Evolutionary conservation across 345 rosid species (phyloP).

Genomic region (Salix brachista): DNA sequence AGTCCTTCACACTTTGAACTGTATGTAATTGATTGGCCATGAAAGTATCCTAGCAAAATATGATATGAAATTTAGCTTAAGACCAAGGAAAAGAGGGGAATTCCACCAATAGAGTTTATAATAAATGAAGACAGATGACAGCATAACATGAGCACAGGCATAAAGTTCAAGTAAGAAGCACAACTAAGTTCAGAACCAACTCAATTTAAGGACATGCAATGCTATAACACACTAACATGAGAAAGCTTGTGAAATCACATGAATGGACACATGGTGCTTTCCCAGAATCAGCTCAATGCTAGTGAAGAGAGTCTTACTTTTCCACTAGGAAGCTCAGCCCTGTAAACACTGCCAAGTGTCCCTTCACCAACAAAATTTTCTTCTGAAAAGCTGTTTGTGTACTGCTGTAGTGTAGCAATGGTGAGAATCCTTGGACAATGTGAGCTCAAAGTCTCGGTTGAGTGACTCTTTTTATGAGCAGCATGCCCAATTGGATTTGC

Average conservation of each 20-base stretch:
- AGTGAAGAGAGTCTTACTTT: conserved; percentile 40
- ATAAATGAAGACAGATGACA: neutral
- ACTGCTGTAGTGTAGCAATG: conserved; percentile 80
- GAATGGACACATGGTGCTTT: neutral
- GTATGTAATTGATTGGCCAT: neutral
- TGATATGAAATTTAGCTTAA: neutral
- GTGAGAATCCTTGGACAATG: conserved; percentile 49
- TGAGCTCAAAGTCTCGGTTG: conserved; percentile 32
- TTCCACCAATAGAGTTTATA: neutral
- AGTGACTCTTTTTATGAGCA: conserved; percentile 7
- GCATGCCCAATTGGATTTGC: conserved; percentile 36
- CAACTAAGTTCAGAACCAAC: neutral
- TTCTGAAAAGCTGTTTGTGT: conserved; percentile 67
- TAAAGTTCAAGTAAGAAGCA: neutral
- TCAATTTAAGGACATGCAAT: neutral
- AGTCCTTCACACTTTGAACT: neutral
- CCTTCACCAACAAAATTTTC: conserved; percentile 81
- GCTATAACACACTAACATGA: neutral
- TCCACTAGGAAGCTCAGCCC: conserved; percentile 75
- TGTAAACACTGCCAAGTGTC: conserved; percentile 62
- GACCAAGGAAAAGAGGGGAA: neutral
- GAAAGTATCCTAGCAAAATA: neutral
- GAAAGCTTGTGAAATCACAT: neutral
- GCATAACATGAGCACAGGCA: neutral
- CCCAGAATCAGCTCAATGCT: neutral